phyloP scores from a whole-genome alignment of 2,329 filamentous ascomycete genomes.

The Apiospora pterosperma region DNA sequence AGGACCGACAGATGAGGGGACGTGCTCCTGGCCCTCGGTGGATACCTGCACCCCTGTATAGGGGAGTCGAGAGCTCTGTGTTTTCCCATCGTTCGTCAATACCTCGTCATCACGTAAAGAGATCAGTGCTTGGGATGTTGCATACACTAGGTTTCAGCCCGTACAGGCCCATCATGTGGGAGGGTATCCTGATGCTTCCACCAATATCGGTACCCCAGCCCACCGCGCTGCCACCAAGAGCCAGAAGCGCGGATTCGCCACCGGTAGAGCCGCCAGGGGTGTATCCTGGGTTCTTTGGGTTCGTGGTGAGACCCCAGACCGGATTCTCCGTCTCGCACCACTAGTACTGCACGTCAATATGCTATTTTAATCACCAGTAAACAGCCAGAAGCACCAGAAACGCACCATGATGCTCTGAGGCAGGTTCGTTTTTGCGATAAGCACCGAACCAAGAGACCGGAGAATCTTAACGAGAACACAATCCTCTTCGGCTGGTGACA shows the following conservation, averaged over 20 bases:
- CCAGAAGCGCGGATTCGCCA: conserved; percentile 22
- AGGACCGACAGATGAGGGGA: conserved; percentile 58
- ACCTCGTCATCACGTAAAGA: no score
- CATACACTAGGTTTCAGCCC: conserved; percentile 44
- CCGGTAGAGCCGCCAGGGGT: conserved; percentile 33
- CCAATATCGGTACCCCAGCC: conserved; percentile 51
- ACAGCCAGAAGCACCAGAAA: no score
- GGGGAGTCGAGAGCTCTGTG: conserved; percentile 52
- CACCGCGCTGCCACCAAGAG: conserved; percentile 28
- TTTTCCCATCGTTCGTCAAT: no score
- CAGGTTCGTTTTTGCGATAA: conserved; percentile 50
- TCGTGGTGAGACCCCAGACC: conserved; percentile 46
- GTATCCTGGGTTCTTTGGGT: conserved; percentile 37
- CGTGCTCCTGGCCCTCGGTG: conserved; percentile 61
- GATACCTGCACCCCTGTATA: conserved; percentile 58
- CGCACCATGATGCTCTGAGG: conserved; percentile 27
- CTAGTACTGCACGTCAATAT: no score
- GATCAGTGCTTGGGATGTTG: conserved; percentile 9
- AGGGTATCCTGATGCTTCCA: conserved; percentile 46
- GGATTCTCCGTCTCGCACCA: conserved; percentile 51
- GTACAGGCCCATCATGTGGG: conserved; percentile 44
- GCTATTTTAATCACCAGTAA: no score
- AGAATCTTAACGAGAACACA: conserved; percentile 47
- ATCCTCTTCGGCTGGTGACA: conserved; percentile 43
- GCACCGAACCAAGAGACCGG: conserved; percentile 44